Evolutionary conservation across 352 stramenopile species (phyloP).

Genomic region (Globisporangium nodosum): DNA sequence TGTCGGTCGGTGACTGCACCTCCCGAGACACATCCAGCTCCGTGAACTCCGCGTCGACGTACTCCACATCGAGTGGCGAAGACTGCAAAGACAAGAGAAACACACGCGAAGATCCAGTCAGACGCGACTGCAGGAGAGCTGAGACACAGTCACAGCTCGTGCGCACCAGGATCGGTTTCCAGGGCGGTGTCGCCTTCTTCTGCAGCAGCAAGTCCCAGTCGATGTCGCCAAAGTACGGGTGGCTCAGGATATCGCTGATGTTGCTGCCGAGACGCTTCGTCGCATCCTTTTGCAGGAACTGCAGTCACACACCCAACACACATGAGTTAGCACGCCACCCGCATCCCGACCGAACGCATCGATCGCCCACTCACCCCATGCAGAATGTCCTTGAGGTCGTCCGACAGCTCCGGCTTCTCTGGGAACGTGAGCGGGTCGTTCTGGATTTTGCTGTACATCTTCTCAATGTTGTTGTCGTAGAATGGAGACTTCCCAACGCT

Average conservation of each 20-base stretch:
- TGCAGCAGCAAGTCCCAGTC: constrained; percentile 85
- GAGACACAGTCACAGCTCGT: not conserved
- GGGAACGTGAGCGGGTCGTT: constrained; percentile 81
- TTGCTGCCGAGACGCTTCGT: constrained; percentile 84
- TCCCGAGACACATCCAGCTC: constrained; percentile 78
- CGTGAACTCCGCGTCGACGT: constrained; percentile 84
- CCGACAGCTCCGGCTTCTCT: constrained; percentile 52
- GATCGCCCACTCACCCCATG: constrained; percentile 31
- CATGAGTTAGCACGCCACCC: not conserved
- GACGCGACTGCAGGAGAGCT: too few species aligned
- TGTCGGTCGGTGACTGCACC: constrained; percentile 82
- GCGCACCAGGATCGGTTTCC: constrained; percentile 72
- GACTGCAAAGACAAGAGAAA: constrained; percentile 17
- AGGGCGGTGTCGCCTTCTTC: constrained; percentile 79
- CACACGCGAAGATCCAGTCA: not conserved
- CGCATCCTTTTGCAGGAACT: constrained; percentile 85
- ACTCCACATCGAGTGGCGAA: constrained; percentile 82
- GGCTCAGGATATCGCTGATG: constrained; percentile 82
- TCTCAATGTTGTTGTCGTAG: constrained; percentile 92
- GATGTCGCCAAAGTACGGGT: constrained; percentile 74
- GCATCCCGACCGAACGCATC: not conserved
- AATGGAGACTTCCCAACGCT: constrained; percentile 91
- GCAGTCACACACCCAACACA: not conserved
- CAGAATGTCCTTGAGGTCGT: constrained; percentile 79
- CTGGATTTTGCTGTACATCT: constrained; percentile 93